Percentiles rank a stretch among this genome's conserved stretches.
These are phyloP conservation scores for Ceratocystis cubensis DNA, from an alignment of 2,329 filamentous ascomycete species.

Conservation along the genomic window DNA sequence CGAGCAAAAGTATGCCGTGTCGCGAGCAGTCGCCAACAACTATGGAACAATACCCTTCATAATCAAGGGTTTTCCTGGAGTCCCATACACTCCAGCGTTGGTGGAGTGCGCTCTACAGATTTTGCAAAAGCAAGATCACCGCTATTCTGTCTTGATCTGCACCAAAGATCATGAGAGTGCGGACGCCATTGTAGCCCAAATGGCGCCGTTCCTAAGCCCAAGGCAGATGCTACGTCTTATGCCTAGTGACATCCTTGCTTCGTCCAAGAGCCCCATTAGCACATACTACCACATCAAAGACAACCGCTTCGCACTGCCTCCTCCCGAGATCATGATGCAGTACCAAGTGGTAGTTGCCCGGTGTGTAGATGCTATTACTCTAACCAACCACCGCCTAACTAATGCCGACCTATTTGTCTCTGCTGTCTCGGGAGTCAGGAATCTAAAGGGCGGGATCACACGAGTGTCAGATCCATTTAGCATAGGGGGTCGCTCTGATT, in stretches of 20 bases:
- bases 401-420: not conserved
- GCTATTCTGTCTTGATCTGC: not conserved
- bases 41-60: slow-evolving; percentile 5
- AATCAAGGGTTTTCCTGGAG: not conserved
- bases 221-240: not conserved
- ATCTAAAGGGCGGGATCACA: not conserved
- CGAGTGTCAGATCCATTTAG: not conserved
- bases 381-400: not conserved
- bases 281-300: not conserved
- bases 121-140: not conserved
- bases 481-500: not conserved
- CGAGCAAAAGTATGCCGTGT: not conserved
- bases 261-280: not conserved
- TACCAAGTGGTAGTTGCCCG: not conserved
- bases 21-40: not conserved
- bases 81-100: not conserved
- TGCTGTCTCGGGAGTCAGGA: not conserved
- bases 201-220: not conserved
- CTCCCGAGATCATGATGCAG: not conserved
- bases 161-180: not conserved
- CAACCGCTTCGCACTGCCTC: not conserved
- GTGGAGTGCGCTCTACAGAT: slow-evolving; percentile 2
- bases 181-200: not conserved
- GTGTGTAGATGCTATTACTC: not conserved
- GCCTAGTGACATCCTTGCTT: not conserved